Percentiles rank a stretch among this genome's conserved stretches.
These are phyloP conservation scores for Vitis hybrid DNA, from an alignment of 177 flowering plant genomes.

Conservation along the genomic window DNA sequence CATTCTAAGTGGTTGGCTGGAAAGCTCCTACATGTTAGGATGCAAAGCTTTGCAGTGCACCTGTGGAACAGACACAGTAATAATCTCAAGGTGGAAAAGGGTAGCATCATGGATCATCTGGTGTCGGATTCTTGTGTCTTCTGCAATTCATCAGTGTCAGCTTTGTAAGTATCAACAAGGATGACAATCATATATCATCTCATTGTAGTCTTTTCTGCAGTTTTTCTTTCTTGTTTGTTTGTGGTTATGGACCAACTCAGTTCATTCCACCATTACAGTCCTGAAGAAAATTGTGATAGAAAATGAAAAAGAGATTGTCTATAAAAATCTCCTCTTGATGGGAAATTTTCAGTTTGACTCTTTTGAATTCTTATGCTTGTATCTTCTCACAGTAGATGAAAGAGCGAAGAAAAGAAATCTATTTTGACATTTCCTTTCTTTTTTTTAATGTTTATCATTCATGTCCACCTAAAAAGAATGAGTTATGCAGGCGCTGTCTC, in stretches of 20 bases:
- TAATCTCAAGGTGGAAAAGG: constrained; percentile 37
- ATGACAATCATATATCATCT: background rate
- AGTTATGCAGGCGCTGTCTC: constrained; percentile 12
- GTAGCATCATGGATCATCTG: constrained; percentile 46
- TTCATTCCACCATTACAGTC: constrained; percentile 16
- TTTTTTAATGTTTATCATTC: background rate
- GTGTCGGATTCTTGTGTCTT: constrained; percentile 33
- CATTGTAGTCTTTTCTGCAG: background rate
- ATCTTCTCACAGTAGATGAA: background rate
- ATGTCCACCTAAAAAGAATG: too few relatives aligned
- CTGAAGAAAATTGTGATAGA: background rate
- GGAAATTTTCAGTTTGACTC: too few relatives aligned
- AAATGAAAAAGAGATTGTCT: constrained; percentile 1
- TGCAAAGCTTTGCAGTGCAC: constrained; percentile 49
- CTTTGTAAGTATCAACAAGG: constrained; percentile 17
- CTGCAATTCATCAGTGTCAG: constrained; percentile 29
- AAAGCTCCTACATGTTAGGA: constrained; percentile 37
- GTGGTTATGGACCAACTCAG: constrained; percentile 19
- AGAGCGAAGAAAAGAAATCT: background rate
- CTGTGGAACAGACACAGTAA: constrained; percentile 66
- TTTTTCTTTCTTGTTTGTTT: background rate
- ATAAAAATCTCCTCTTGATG: too few relatives aligned
- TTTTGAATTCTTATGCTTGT: background rate
- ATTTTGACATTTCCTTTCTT: background rate
- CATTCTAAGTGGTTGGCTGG: constrained; percentile 38